Evolutionary conservation across 2,329 filamentous ascomycete genomes (phyloP).

Genomic region (Fonsecaea multimorphosa): DNA sequence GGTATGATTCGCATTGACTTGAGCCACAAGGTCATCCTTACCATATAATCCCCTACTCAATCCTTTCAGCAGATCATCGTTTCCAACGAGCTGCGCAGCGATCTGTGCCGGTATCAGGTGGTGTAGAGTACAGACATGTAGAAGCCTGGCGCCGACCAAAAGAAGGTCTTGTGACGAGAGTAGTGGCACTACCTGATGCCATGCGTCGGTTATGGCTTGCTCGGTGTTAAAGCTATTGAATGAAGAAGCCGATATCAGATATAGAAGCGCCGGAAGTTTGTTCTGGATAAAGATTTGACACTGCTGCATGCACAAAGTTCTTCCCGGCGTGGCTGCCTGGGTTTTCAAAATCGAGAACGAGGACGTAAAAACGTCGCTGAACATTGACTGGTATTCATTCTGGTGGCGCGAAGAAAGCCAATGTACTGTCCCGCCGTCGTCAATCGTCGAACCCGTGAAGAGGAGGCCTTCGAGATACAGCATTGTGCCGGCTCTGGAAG

Average conservation of each 20-base stretch:
- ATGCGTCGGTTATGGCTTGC: conserved; percentile 68
- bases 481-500: conserved; percentile 82
- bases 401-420: conserved; percentile 86
- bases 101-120: conserved; percentile 78
- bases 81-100: conserved; percentile 80
- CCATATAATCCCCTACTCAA: conserved; percentile 71
- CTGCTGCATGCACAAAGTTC: conserved; percentile 59
- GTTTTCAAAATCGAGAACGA: conserved; percentile 85
- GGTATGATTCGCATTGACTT: conserved; percentile 75
- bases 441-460: conserved; percentile 78
- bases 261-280: conserved; percentile 68
- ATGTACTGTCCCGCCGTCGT: conserved; percentile 77
- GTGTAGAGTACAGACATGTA: conserved; percentile 89
- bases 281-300: conserved; percentile 87
- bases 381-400: conserved; percentile 77
- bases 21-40: conserved; percentile 77
- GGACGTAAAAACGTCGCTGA: conserved; percentile 82
- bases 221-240: conserved; percentile 67
- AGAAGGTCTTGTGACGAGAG: conserved; percentile 68
- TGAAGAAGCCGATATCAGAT: conserved; percentile 62
- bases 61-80: conserved; percentile 82
- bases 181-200: conserved; percentile 68
- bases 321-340: conserved; percentile 61
- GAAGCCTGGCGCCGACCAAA: conserved; percentile 78
- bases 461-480: conserved; percentile 84